phyloP scores from a whole-genome alignment of 2,329 filamentous ascomycete species.

The Aureobasidium musti region DNA sequence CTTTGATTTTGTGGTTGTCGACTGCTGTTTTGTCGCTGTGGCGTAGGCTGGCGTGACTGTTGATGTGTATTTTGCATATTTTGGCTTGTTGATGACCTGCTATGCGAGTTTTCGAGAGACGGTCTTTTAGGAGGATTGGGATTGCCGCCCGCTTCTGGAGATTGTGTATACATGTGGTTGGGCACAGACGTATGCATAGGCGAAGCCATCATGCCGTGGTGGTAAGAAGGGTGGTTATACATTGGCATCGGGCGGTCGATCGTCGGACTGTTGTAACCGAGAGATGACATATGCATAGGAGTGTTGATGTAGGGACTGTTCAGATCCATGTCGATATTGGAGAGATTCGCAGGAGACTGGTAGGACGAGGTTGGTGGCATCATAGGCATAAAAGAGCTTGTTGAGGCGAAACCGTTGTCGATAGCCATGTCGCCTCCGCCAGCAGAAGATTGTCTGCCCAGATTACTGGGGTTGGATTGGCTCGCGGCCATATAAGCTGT shows the following conservation, averaged over 20 bases:
- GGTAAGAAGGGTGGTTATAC: constrained; percentile 46
- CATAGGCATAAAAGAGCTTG: constrained; percentile 44
- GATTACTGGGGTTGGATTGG: neutral
- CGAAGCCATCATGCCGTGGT: constrained; percentile 45
- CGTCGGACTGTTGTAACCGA: constrained; percentile 43
- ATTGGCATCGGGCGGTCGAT: constrained; percentile 43
- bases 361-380: constrained; percentile 46
- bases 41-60: constrained; percentile 34
- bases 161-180: constrained; percentile 34
- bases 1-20: constrained; percentile 5
- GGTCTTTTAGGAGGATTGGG: constrained; percentile 32
- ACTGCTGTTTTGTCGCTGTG: constrained; percentile 30
- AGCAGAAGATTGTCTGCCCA: constrained; percentile 35
- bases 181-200: constrained; percentile 43
- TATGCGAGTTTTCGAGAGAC: constrained; percentile 23
- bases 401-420: constrained; percentile 45
- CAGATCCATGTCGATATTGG: constrained; percentile 48
- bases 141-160: constrained; percentile 38
- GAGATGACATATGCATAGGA: constrained; percentile 48
- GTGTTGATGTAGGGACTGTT: constrained; percentile 46
- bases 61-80: constrained; percentile 32
- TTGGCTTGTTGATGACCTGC: constrained; percentile 24
- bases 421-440: constrained; percentile 42
- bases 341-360: constrained; percentile 46
- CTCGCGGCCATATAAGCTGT: constrained; percentile 24